Evolutionary conservation across 164 flowering plant species (phyloP), one percentile per base, ranked within the genome.

Genomic region (Santalum album): DNA sequence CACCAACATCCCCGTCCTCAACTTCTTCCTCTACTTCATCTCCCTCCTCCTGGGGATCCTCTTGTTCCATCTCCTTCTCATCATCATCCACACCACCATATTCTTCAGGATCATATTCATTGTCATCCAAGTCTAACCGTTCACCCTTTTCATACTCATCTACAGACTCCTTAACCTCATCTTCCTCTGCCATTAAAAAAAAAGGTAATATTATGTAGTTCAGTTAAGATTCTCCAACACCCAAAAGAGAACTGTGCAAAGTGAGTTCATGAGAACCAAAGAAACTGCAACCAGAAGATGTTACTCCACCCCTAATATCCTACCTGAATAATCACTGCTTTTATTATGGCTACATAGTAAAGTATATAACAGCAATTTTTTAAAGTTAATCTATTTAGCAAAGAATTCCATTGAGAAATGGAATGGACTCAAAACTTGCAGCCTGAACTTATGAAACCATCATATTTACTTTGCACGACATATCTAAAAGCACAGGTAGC

Each of bases 71-170:
- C 62, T 75, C 87, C 58, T 71, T 85, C 63, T 75, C 86, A 64
- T 76, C 81, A 72, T 79, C 75, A 51, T 85, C 82, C 54, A 76
- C 66, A 24, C 73, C 84, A 46, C 58, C 63, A 63, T 75, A 64
- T 34, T 77, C 86, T 65, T 78, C 90, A 55, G 78, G 72, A 54
- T 86, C 94, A 73, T 74, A 80, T 29, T 86, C 97, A 74, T 89
- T 82, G 63, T 89, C 94, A 62, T 89, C 95, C 69, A 86, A 67
- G 21, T 90, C 95, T 25, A 83, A 73, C 24, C 82, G 71, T 53
- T 80, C 95, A 66, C 71, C 84, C 55, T 72, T 79, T 58, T 78
- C 90, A 65, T 79, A 81, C 42, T 83, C 94, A 29, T 83, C 84
- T 32, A 72, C 73, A 25, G 80, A 63, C 24, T 81, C 90, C 64